Evolutionary conservation across 176 grass and related monocot species (phyloP).

Genomic region (Juncus effusus): DNA sequence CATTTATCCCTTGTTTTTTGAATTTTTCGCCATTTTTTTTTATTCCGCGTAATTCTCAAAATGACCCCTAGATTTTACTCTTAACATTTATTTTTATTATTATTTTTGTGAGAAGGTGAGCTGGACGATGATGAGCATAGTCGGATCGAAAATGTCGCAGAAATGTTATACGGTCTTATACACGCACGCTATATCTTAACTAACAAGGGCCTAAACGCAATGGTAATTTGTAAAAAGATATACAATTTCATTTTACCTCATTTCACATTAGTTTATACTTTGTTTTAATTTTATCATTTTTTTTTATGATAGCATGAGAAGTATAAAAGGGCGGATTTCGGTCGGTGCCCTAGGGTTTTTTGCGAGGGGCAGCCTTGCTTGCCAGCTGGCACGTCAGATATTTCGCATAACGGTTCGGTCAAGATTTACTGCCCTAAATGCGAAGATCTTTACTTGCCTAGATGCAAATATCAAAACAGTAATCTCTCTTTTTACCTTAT

Average conservation of each 20-base stretch:
- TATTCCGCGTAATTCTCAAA: neutral
- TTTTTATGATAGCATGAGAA: conserved; percentile 61
- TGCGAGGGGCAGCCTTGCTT: conserved; percentile 84
- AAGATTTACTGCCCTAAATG: conserved; percentile 93
- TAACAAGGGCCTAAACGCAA: conserved; percentile 78
- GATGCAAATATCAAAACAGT: conserved; percentile 93
- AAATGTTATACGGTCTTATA: conserved; percentile 90
- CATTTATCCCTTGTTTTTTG: neutral
- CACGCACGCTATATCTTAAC: conserved; percentile 89
- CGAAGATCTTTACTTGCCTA: conserved; percentile 89
- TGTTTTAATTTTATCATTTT: neutral
- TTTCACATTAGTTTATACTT: neutral
- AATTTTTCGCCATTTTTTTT: conserved; percentile 5
- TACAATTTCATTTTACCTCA: neutral
- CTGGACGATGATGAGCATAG: conserved; percentile 82
- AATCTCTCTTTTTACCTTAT: conserved; percentile 45
- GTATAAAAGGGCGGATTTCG: conserved; percentile 83
- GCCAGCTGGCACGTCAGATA: conserved; percentile 72
- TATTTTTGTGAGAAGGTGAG: conserved; percentile 46
- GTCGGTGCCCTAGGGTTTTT: conserved; percentile 67
- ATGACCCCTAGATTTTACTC: too few relatives aligned
- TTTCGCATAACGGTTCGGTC: conserved; percentile 56
- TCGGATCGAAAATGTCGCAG: conserved; percentile 86
- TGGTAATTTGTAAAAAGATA: conserved; percentile 36
- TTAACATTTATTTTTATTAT: too few relatives aligned